Percentiles rank a stretch among this genome's conserved stretches.
Conservation (phyloP, 768 basidiomycete genomes). For the Kwoniella sp. region DNA sequence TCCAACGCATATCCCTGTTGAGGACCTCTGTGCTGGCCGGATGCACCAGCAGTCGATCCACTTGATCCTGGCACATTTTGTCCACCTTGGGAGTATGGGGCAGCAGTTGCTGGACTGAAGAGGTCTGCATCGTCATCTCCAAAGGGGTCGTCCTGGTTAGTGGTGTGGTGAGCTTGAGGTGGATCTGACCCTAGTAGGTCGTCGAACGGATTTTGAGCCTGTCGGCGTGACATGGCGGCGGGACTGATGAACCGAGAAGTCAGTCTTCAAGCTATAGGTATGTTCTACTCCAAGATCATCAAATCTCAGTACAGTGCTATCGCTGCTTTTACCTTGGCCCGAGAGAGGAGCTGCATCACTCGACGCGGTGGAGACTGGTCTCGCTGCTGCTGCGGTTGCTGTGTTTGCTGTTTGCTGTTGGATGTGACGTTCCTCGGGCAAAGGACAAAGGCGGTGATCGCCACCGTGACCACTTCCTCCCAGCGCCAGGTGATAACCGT, state of each 20-base stretch:
- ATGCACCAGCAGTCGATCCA: slow-evolving; percentile 1
- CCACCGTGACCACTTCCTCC: neutral
- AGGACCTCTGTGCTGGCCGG: slow-evolving; percentile 8
- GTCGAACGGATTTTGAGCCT: slow-evolving; percentile 49
- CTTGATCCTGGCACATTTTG: slow-evolving; percentile 1
- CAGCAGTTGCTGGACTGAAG: slow-evolving; percentile 17
- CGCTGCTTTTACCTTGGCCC: too few species aligned
- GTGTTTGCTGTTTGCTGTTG: neutral
- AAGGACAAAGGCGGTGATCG: neutral
- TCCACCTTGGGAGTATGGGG: slow-evolving; percentile 9
- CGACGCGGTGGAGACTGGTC: slow-evolving; percentile 1
- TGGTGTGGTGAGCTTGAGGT: slow-evolving; percentile 18
- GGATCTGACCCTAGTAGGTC: slow-evolving; percentile 41
- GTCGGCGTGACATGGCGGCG: slow-evolving; percentile 17
- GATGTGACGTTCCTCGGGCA: neutral
- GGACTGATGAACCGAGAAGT: too few species aligned
- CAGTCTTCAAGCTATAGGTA: too few species aligned
- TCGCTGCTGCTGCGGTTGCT: neutral
- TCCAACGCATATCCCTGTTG: slow-evolving; percentile 50
- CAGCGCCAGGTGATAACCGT: too few species aligned
- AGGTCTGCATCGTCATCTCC: slow-evolving; percentile 31
- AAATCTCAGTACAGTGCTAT: too few species aligned
- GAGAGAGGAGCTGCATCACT: neutral
- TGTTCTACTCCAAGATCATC: too few species aligned
- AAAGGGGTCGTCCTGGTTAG: slow-evolving; percentile 42